Evolutionary conservation across 441 rosid genomes (phyloP), one percentile per base, ranked within the genome.

Genomic region (Arabidopsis hybrid): DNA sequence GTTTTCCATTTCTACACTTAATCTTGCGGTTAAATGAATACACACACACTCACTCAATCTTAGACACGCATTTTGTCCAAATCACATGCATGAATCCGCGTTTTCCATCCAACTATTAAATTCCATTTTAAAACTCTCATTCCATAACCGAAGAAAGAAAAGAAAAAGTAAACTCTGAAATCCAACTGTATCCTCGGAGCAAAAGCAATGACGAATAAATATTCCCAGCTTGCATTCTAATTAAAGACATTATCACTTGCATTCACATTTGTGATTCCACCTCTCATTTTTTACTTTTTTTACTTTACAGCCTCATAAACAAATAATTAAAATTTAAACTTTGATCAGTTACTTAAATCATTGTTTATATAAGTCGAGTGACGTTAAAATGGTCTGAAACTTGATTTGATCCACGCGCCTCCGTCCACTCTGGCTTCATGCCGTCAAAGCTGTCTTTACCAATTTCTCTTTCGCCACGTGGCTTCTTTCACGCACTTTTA

Each of bases 1-100:
- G 39, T 12, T 46, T 58, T 36, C 16, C 14, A 47, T 49, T 14
- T 60, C 4, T 6, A 51, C 45, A 42, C 55, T 57, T 34, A 58
- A 47, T n/a, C 40, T 36, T n/a, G 18, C n/a, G 34, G 43, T 71
- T 7, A 47, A 56, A 46, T 38, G 60, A 26, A 11, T 4, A 43
- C 12, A 9, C 32, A 29, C 26, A 21, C 26, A 21, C 26, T 29
- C 34, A 11, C 55, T 16, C 40, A 63, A 14, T 43, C 32, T 51
- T 34, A 35, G 38, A 57, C 63, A 63, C 56, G 12, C 11, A 32
- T 16, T 46, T 39, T 49, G 69, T 65, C 72, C 50, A 73, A 31
- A 74, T 74, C 67, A 66, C 67, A 73, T 73, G 78, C 72, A 65
- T 66, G 65, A 38, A 58, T 58, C 59, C 77, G 72, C 66, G 66